Evolutionary conservation across 2,329 filamentous ascomycete genomes (phyloP).

Genomic region (Hortaea werneckii): DNA sequence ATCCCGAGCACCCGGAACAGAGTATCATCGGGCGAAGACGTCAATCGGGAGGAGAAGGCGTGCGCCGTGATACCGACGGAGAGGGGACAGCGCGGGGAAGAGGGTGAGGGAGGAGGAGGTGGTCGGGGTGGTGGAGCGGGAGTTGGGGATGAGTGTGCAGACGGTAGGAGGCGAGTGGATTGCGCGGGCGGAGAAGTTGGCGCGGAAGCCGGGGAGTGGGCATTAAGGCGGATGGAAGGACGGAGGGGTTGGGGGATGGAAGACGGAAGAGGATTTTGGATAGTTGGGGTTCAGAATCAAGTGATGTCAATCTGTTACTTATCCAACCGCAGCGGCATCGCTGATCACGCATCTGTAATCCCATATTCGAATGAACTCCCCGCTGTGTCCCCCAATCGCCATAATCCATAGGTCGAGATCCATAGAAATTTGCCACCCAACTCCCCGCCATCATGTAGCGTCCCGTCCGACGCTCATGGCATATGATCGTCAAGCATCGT

Average conservation of each 20-base stretch:
- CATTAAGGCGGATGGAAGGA: slow-evolving; percentile 24
- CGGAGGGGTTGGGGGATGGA: neutral
- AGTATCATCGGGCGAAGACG: slow-evolving; percentile 59
- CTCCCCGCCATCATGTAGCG: too few relatives aligned
- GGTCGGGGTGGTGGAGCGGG: slow-evolving; percentile 48
- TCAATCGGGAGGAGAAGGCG: slow-evolving; percentile 20
- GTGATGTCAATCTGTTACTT: too few relatives aligned
- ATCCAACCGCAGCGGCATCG: too few relatives aligned
- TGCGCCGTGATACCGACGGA: slow-evolving; percentile 44
- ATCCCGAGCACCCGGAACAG: slow-evolving; percentile 89
- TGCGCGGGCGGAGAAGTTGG: slow-evolving; percentile 39
- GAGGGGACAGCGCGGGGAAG: slow-evolving; percentile 29
- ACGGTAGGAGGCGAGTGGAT: slow-evolving; percentile 42
- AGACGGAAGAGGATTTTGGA: neutral
- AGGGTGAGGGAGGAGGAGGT: neutral
- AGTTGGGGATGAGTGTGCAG: slow-evolving; percentile 37
- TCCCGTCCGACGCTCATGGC: neutral
- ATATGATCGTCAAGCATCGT: neutral
- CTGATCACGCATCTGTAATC: too few relatives aligned
- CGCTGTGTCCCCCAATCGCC: too few relatives aligned
- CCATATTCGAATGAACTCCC: too few relatives aligned
- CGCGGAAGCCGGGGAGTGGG: slow-evolving; percentile 35
- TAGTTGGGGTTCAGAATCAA: too few relatives aligned
- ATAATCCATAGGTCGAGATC: too few relatives aligned
- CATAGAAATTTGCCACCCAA: too few relatives aligned